Conservation (phyloP, 306 rosid genomes). For the Cyclanthera cordifolia region DNA sequence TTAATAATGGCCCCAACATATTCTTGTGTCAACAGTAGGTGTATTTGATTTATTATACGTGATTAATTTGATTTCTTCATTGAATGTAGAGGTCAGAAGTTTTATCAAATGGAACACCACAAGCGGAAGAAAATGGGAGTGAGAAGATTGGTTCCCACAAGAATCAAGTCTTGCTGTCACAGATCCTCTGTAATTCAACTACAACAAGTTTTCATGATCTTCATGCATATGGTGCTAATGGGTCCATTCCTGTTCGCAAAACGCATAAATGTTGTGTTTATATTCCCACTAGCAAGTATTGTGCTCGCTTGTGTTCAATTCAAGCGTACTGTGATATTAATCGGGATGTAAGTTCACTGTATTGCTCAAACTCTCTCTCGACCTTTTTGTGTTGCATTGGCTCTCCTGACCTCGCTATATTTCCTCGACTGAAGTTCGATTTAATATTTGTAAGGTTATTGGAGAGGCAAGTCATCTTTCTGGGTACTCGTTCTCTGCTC, state of each 20-base stretch:
- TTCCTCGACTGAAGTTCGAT: constrained; percentile 3
- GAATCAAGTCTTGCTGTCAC: constrained; percentile 51
- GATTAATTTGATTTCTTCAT: constrained; percentile 21
- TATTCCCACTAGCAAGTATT: constrained; percentile 69
- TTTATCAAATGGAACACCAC: constrained; percentile 41
- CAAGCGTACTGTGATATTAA: constrained; percentile 85
- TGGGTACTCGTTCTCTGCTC: constrained; percentile 85
- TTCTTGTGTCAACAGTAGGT: constrained; percentile 13
- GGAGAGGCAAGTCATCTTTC: constrained; percentile 84
- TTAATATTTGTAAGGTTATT: constrained; percentile 38
- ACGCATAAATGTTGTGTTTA: constrained; percentile 93
- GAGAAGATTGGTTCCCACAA: constrained; percentile 49
- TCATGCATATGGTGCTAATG: constrained; percentile 33
- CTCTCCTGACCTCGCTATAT: constrained; percentile 7
- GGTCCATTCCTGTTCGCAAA: constrained; percentile 33
- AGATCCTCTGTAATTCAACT: constrained; percentile 69
- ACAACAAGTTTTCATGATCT: constrained; percentile 57
- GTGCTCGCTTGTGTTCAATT: constrained; percentile 73
- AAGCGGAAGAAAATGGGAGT: constrained; percentile 63
- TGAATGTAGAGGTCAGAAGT: constrained; percentile 65
- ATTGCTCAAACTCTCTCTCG: constrained; percentile 11
- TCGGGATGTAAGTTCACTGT: constrained; percentile 68
- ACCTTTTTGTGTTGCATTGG: not conserved
- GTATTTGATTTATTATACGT: not conserved
- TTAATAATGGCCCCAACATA: constrained; percentile 24